Percentiles rank a stretch among this genome's conserved stretches.
phyloP scores from a whole-genome alignment of 2,329 filamentous ascomycete species.

The Metarhizium rileyi region DNA sequence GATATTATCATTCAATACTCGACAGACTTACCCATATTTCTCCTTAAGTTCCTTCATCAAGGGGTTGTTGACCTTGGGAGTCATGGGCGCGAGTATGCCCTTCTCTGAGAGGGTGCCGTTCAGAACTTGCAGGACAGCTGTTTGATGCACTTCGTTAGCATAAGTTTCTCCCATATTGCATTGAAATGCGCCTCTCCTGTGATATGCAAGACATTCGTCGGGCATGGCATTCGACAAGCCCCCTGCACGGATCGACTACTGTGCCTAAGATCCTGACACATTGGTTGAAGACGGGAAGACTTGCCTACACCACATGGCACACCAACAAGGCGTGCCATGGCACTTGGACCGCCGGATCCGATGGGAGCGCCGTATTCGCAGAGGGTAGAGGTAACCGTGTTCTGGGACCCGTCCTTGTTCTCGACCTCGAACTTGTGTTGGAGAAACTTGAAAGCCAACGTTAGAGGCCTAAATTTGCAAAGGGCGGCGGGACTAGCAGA shows the following conservation, averaged over 20 bases:
- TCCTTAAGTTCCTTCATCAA: slow-evolving; percentile 71
- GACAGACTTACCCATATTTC: too few species aligned
- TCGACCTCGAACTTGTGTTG: slow-evolving; percentile 59
- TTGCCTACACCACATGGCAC: slow-evolving; percentile 60
- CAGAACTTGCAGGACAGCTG: slow-evolving; percentile 71
- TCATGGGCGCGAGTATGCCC: slow-evolving; percentile 71
- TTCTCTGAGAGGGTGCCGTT: slow-evolving; percentile 63
- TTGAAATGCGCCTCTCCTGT: too few species aligned
- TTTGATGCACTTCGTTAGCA: too few species aligned
- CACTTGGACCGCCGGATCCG: too few species aligned
- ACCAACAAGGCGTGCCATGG: slow-evolving; percentile 78
- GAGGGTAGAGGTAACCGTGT: slow-evolving; percentile 73
- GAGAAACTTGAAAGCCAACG: too few species aligned
- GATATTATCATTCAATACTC: too few species aligned
- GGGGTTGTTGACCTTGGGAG: slow-evolving; percentile 57
- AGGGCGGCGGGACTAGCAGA: not conserved
- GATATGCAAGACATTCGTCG: too few species aligned
- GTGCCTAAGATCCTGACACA: slow-evolving; percentile 47
- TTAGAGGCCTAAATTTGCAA: not conserved
- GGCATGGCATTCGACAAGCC: too few species aligned
- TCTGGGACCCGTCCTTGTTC: slow-evolving; percentile 63
- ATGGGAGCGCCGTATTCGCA: slow-evolving; percentile 74
- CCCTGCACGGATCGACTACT: too few species aligned
- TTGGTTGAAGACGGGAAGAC: slow-evolving; percentile 83
- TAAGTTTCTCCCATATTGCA: too few species aligned